A percentile compares a stretch with the other conserved stretches of the same genome.
Evolutionary conservation across 2,329 filamentous ascomycete genomes (phyloP).

Genomic region (Incumbomyces lentus): DNA sequence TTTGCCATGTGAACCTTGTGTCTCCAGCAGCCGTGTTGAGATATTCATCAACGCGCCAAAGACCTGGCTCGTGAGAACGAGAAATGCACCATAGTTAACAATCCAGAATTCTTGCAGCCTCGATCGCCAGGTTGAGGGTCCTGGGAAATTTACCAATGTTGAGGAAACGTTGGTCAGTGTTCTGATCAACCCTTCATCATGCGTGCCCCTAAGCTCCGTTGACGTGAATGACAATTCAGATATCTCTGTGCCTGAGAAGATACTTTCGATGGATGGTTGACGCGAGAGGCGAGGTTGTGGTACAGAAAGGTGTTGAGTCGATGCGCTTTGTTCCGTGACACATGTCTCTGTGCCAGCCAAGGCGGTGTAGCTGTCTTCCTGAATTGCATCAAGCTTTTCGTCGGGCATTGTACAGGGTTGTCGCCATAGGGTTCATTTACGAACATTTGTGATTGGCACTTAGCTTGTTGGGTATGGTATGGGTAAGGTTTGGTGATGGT

Average conservation of each 20-base stretch:
- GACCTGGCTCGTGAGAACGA: constrained; percentile 65
- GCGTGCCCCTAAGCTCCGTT: constrained; percentile 12
- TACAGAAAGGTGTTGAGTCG: not conserved
- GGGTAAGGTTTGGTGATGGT: too few species aligned
- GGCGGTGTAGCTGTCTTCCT: not conserved
- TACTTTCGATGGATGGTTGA: constrained; percentile 16
- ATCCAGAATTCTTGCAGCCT: constrained; percentile 41
- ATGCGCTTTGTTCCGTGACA: not conserved
- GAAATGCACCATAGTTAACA: constrained; percentile 59
- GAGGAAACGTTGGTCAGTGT: constrained; percentile 8
- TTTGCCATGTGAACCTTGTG: constrained; percentile 53
- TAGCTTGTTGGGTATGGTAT: too few species aligned
- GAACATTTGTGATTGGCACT: too few species aligned
- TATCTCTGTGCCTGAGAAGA: constrained; percentile 17
- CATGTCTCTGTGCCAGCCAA: constrained; percentile 1
- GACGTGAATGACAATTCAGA: constrained; percentile 21
- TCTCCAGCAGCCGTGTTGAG: constrained; percentile 63
- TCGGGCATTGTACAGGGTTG: not conserved
- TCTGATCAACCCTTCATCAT: constrained; percentile 10
- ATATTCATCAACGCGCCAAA: constrained; percentile 84
- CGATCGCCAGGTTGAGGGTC: constrained; percentile 23
- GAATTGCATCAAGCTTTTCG: not conserved
- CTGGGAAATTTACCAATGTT: constrained; percentile 6
- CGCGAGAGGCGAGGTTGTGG: not conserved
- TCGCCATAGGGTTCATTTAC: not conserved